Evolutionary conservation across 768 basidiomycete genomes (phyloP).

Genomic region (Multifurca ochricompacta): DNA sequence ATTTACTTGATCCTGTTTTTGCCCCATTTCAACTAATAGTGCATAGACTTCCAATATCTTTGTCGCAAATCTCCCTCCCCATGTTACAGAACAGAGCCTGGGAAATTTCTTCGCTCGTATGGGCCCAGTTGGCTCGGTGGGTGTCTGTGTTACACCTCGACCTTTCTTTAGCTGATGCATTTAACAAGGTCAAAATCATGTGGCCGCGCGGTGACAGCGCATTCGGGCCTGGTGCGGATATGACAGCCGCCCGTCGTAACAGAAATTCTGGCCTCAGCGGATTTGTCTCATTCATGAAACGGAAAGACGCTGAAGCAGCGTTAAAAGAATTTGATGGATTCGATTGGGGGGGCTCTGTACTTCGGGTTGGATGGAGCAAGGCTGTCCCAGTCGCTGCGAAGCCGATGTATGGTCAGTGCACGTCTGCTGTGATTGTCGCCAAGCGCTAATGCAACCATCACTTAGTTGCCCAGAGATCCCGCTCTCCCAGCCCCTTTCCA

Average conservation of each 20-base stretch:
- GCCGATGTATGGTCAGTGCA: slow-evolving; percentile 65
- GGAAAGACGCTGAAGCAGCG: slow-evolving; percentile 84
- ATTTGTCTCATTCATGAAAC: slow-evolving; percentile 94
- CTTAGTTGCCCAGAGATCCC: slow-evolving; percentile 16
- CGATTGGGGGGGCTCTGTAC: slow-evolving; percentile 86
- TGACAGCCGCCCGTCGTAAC: slow-evolving; percentile 60
- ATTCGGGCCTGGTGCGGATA: slow-evolving; percentile 62
- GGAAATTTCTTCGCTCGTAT: slow-evolving; percentile 87
- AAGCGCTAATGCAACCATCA: background rate
- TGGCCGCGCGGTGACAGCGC: slow-evolving; percentile 87
- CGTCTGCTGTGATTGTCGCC: background rate
- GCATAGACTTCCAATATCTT: slow-evolving; percentile 91
- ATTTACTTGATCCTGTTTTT: background rate
- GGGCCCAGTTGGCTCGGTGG: slow-evolving; percentile 89
- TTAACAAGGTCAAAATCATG: slow-evolving; percentile 83
- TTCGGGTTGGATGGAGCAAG: slow-evolving; percentile 96
- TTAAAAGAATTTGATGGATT: slow-evolving; percentile 86
- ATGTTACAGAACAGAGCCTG: slow-evolving; percentile 77
- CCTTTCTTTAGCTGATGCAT: slow-evolving; percentile 5
- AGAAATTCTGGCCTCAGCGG: slow-evolving; percentile 82
- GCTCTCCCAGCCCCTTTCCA: slow-evolving; percentile 30
- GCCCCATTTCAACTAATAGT: slow-evolving; percentile 1
- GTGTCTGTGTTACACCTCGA: slow-evolving; percentile 23
- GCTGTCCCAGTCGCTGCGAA: slow-evolving; percentile 80
- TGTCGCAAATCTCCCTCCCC: slow-evolving; percentile 85